Conservation (phyloP, 2,329 filamentous ascomycete species). For the Plenodomus lindquistii region DNA sequence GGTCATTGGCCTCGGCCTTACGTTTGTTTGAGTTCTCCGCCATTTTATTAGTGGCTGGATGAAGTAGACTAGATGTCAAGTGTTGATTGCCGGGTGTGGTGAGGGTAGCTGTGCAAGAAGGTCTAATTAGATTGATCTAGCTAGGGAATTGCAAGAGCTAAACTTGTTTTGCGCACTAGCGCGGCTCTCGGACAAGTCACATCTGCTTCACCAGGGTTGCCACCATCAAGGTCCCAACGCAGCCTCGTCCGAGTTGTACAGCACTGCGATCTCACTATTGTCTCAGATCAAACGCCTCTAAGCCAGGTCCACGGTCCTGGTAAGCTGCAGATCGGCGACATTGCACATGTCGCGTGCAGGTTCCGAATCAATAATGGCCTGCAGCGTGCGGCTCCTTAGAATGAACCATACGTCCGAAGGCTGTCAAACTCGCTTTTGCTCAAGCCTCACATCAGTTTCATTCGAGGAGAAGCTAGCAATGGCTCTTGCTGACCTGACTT, state of each 20-base stretch:
- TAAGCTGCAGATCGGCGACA: slow-evolving; percentile 4
- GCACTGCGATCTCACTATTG: neutral
- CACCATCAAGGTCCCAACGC: neutral
- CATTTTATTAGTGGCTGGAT: slow-evolving; percentile 13
- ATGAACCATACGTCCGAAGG: neutral
- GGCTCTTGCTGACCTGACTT: neutral
- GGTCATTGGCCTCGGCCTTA: slow-evolving; percentile 39
- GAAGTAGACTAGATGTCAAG: neutral
- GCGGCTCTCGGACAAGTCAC: neutral
- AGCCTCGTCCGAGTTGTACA: slow-evolving; percentile 3
- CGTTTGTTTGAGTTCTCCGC: slow-evolving; percentile 37
- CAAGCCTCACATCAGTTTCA: neutral
- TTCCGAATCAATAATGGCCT: neutral
- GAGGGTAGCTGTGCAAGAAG: slow-evolving; percentile 3
- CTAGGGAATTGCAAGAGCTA: neutral
- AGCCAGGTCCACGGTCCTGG: neutral
- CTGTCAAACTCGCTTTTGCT: neutral
- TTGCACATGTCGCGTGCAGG: neutral
- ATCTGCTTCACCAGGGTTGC: neutral
- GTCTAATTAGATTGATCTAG: slow-evolving; percentile 1
- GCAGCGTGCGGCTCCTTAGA: neutral
- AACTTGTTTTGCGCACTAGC: slow-evolving; percentile 8
- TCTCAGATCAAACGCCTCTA: neutral
- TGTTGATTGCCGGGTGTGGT: slow-evolving; percentile 2
- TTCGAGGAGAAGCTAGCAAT: neutral